phyloP scores from a whole-genome alignment of 2,329 filamentous ascomycete genomes.

The Claviceps paspali region DNA sequence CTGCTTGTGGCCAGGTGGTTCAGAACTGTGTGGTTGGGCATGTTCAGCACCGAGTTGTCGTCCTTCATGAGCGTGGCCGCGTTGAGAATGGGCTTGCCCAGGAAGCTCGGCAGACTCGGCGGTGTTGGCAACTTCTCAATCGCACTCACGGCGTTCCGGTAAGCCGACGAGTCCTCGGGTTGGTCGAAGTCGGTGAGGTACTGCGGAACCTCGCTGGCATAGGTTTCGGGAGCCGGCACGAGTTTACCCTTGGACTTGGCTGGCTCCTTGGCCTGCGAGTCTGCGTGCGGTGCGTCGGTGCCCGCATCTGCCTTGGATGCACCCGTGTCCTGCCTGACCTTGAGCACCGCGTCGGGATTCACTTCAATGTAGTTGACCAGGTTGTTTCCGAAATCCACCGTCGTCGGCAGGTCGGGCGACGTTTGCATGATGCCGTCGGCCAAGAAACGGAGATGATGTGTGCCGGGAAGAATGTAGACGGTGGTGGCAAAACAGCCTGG shows the following conservation, averaged over 20 bases:
- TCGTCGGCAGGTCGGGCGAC: constrained; percentile 74
- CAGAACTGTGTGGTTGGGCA: constrained; percentile 92
- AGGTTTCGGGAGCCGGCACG: constrained; percentile 41
- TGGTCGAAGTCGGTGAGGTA: constrained; percentile 81
- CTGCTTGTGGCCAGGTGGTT: constrained; percentile 96
- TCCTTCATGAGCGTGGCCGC: constrained; percentile 87
- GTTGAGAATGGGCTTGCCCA: constrained; percentile 90
- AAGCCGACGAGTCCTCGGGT: constrained; percentile 59
- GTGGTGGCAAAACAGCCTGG: constrained; percentile 57
- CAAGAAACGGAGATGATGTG: constrained; percentile 91
- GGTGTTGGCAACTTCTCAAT: constrained; percentile 70
- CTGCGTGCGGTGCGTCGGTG: constrained; percentile 2
- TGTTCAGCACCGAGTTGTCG: constrained; percentile 90
- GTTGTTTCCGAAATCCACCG: constrained; percentile 95
- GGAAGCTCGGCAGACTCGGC: constrained; percentile 73
- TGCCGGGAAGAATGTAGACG: constrained; percentile 77
- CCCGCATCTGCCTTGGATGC: constrained; percentile 7
- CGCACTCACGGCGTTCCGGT: constrained; percentile 58
- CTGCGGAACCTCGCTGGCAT: constrained; percentile 61
- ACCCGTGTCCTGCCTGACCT: constrained; percentile 11
- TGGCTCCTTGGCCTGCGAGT: constrained; percentile 23
- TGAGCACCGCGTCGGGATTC: constrained; percentile 46
- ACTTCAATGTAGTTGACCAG: constrained; percentile 98
- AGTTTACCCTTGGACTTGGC: constrained; percentile 36
- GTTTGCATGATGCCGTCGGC: constrained; percentile 90